Evolutionary conservation across 2,329 filamentous ascomycete species (phyloP), one percentile per base, ranked within the genome.

Genomic region (Westerdykella aurantiaca): DNA sequence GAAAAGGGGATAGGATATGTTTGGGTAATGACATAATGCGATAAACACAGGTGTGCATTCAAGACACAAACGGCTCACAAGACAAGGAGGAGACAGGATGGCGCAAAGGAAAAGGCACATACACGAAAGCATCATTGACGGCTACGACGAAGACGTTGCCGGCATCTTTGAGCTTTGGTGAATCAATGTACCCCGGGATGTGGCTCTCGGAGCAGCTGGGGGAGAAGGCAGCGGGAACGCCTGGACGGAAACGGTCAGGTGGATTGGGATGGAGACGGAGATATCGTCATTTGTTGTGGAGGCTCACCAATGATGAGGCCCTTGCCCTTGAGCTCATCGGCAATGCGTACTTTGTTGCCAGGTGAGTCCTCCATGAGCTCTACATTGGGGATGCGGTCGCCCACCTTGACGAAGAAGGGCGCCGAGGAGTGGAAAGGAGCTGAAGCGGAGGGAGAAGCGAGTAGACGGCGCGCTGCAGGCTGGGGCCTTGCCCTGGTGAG

Each of bases 81-180:
- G 37, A 34, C 4, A 6, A 29, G 11, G n/a, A 23, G 35, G 4
- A 38, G 18, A 14, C 7, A 13, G 14, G 33, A 4, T 7, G 6
- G 17, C 5, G 21, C n/a, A 35, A 31, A 25, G 38, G 17, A 12
- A 14, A 13, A 14, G 41, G 10, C 21, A 72, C 86, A 70, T 75
- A 94, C 86, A 95, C 90, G 66, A 96, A 96, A 16, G 89, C 81
- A 66, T 97, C 91, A 66, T 97, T 97, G 64, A 96, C 90, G 31
- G 86, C 83, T 44, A 97, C 82, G 34, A 97, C 88, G 61, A 94
- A 95, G 37, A 95, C 86, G 60, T 85, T 77, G 39, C 89, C 90
- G 23, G 86, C 88, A 48, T 83, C 76, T 72, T 86, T 86, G 56
- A 94, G 77, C 66, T 83, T 81, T 43, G 83, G 77, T 64, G 88